Percentiles rank a stretch among this genome's conserved stretches.
phyloP scores from a whole-genome alignment of 2,329 filamentous ascomycete species.

The Talaromyces rugulosus region DNA sequence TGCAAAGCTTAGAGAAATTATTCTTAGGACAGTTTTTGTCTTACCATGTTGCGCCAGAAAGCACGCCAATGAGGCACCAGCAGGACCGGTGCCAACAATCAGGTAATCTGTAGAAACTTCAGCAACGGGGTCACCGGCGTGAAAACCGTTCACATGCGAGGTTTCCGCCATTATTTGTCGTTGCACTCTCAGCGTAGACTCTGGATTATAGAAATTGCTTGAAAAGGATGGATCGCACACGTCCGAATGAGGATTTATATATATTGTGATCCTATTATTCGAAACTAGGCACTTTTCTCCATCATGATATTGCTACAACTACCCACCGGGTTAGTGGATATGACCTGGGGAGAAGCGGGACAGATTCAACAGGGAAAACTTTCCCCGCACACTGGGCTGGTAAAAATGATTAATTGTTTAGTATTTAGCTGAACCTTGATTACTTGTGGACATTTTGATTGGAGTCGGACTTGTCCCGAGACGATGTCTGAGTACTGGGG shows the following conservation, averaged over 20 bases:
- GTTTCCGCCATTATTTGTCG: background rate
- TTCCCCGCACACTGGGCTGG: background rate
- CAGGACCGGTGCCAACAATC: conserved; percentile 51
- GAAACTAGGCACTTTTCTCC: background rate
- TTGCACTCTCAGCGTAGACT: background rate
- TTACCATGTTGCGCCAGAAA: conserved; percentile 49
- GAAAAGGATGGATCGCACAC: background rate
- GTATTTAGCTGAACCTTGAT: too few relatives aligned
- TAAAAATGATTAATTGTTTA: background rate
- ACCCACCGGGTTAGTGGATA: background rate
- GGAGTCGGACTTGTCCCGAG: background rate
- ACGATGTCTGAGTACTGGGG: background rate
- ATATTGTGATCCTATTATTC: background rate
- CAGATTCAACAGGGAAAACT: background rate
- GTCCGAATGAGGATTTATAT: background rate
- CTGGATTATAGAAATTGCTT: background rate
- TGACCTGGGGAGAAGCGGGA: background rate
- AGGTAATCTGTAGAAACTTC: conserved; percentile 22
- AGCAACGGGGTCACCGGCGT: background rate
- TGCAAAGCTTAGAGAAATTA: background rate
- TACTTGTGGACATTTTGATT: background rate
- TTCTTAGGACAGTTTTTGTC: background rate
- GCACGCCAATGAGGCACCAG: conserved; percentile 52
- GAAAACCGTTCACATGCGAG: background rate
- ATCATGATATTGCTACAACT: background rate